Evolutionary conservation across 2,329 filamentous ascomycete genomes (phyloP), one percentile per base, ranked within the genome.

Genomic region (Didymella lethalis): DNA sequence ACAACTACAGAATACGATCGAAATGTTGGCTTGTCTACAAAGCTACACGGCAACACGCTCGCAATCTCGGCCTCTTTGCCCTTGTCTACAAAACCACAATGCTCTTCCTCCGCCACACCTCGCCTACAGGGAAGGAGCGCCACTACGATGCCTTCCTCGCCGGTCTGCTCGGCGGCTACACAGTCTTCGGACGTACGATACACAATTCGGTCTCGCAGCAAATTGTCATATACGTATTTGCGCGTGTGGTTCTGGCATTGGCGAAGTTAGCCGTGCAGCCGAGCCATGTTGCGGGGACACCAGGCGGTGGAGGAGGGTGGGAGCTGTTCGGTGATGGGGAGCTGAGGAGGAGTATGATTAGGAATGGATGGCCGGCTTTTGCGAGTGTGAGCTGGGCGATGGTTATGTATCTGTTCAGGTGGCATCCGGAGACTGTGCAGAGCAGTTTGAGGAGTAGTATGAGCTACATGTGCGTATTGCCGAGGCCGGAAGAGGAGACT

Each of bases 191-290:
- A 48, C 89, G 90, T 60, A 89, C 89, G 36, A 83, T 83, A 75
- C 88, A 92, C 72, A 90, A 89, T 61, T 90, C 87, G 64, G 90
- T 97, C 63, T 96, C 89, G 80, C 92, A 97, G 82, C 94, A 99
- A 83, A 99, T 99, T 75, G 93, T 97, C 77, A 91, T 98, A 70
- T 99, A 99, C 82, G 91, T 99, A 63, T 97, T 97, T 75, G 95
- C 95, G 47, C 88, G 95, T 65, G 95, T 97, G 16, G 85, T 90
- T 61, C 86, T 99, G 32, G 92, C 91, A 8, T 80, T 96, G 25
- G 95, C 93, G 31, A 92, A 92, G 72, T 81, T 98, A 57, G 87
- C 91, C 56, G 87, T 98, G 63, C 89, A 92, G 77, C 85, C 84
- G 1, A 79, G 69, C 11, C 73, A 75, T 18, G 74, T 77, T 28